A percentile compares a stretch with the other conserved stretches of the same genome.
Conservation (phyloP, 2,329 filamentous ascomycete genomes). For the Diplodia corticola region DNA sequence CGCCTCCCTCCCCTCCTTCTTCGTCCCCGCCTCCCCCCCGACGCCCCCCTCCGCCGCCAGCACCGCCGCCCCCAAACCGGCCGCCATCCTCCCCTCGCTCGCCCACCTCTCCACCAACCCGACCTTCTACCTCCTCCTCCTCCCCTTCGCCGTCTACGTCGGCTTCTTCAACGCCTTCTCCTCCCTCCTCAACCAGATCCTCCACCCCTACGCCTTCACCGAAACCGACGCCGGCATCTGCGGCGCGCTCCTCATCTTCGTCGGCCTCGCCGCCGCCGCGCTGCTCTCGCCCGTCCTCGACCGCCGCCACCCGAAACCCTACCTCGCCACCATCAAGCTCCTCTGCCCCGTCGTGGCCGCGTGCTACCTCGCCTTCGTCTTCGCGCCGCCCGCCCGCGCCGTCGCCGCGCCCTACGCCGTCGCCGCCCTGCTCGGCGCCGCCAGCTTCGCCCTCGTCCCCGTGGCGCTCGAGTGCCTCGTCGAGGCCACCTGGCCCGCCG, state of each 20-base stretch:
- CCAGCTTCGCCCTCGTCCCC: conserved; percentile 78
- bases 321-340: conserved; percentile 70
- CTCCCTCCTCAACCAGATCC: conserved; percentile 84
- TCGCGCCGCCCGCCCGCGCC: conserved; percentile 66
- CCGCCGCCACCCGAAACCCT: conserved; percentile 67
- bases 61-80: conserved; percentile 53
- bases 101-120: conserved; percentile 51
- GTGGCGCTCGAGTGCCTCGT: conserved; percentile 83
- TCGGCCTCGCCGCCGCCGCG: conserved; percentile 77
- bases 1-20: conserved; percentile 72
- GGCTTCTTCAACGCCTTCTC: conserved; percentile 93
- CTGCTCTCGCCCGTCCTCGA: conserved; percentile 81
- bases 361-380: conserved; percentile 77
- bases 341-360: conserved; percentile 72
- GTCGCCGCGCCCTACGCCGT: conserved; percentile 73
- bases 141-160: conserved; percentile 83
- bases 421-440: conserved; percentile 73
- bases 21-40: conserved; percentile 67
- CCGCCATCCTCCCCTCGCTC: conserved; percentile 58
- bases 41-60: conserved; percentile 73
- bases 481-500: conserved; percentile 83
- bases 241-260: conserved; percentile 84
- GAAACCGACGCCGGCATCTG: conserved; percentile 86
- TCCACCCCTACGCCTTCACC: conserved; percentile 79
- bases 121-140: conserved; percentile 76